A percentile compares a stretch with the other conserved stretches of the same genome.
These are phyloP conservation scores for Osmanthus fragrans DNA, from an alignment of 257 asterid genomes.

Conservation along the genomic window DNA sequence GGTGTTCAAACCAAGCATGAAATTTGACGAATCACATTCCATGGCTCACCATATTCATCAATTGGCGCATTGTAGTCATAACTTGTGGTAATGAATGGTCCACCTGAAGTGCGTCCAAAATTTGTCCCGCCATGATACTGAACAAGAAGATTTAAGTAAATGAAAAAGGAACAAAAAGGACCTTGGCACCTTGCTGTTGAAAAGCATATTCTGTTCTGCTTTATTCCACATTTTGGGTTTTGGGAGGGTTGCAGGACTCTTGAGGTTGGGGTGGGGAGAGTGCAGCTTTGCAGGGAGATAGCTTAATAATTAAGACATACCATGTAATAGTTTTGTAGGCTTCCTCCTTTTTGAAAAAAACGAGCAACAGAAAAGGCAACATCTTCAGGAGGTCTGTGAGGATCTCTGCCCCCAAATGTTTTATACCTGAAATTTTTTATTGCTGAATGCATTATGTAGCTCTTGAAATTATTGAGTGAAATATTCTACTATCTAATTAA, in stretches of 20 bases:
- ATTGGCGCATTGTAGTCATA: constrained; percentile 97
- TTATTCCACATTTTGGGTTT: not conserved
- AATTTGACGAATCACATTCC: not conserved
- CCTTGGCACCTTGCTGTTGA: constrained; percentile 1
- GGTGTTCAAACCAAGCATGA: constrained; percentile 8
- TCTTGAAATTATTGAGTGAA: not conserved
- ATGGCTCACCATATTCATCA: constrained; percentile 79
- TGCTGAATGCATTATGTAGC: constrained; percentile 17
- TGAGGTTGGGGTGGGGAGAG: not conserved
- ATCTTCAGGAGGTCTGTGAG: constrained; percentile 94
- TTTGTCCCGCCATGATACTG: constrained; percentile 98
- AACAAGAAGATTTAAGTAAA: constrained; percentile 22
- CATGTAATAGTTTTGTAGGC: constrained; percentile 92
- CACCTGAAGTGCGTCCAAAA: constrained; percentile 97
- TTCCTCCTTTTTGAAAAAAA: constrained; percentile 95
- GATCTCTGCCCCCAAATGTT: constrained; percentile 86
- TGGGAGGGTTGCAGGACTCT: not conserved
- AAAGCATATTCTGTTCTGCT: constrained; percentile 10
- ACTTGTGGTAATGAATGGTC: constrained; percentile 93
- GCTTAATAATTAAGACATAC: constrained; percentile 32
- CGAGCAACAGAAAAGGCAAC: constrained; percentile 91
- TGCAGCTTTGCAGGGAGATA: not conserved
- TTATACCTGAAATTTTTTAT: constrained; percentile 55
- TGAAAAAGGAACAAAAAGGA: constrained; percentile 19
- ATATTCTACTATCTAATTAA: constrained; percentile 1